A percentile compares a stretch with the other conserved stretches of the same genome.
phyloP scores from a whole-genome alignment of 1,284 basidiomycete genomes.

The Melampsora occidentalis region DNA sequence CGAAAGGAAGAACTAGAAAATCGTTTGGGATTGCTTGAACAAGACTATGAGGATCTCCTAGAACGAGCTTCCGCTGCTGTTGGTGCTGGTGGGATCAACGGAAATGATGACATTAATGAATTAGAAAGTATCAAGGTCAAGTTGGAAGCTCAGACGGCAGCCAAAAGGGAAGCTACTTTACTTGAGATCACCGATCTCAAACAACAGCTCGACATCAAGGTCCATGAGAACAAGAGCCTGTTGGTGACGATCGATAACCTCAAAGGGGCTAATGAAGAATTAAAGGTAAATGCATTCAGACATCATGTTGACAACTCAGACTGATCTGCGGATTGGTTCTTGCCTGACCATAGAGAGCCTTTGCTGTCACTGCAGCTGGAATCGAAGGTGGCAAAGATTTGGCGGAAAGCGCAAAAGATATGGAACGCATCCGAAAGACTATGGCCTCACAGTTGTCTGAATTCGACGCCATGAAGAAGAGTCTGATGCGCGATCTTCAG shows the following conservation, averaged over 20 bases:
- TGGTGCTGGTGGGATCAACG: conserved; percentile 24
- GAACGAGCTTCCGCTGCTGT: conserved; percentile 52
- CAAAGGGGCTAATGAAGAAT: conserved; percentile 94
- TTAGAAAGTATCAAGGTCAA: conserved; percentile 64
- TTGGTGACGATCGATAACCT: conserved; percentile 85
- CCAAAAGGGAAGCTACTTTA: conserved; percentile 82
- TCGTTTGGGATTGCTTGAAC: conserved; percentile 74
- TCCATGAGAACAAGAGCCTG: conserved; percentile 78
- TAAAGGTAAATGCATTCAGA: conserved; percentile 67
- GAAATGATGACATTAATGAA: conserved; percentile 27
- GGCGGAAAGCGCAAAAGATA: conserved; percentile 91
- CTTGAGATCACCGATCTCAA: conserved; percentile 84
- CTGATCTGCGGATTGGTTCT: conserved; percentile 32
- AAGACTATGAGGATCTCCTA: conserved; percentile 92
- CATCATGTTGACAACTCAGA: background rate
- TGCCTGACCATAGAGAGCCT: conserved; percentile 68
- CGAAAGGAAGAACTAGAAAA: conserved; percentile 83
- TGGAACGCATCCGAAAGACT: conserved; percentile 92
- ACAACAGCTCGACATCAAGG: conserved; percentile 82
- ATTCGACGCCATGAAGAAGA: conserved; percentile 98
- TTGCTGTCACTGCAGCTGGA: conserved; percentile 91
- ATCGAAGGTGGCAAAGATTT: conserved; percentile 94
- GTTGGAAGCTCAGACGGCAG: conserved; percentile 87
- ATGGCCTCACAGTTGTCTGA: conserved; percentile 96
- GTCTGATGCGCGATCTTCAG: conserved; percentile 95